Evolutionary conservation across 2,329 filamentous ascomycete genomes (phyloP), one percentile per base, ranked within the genome.

Genomic region (Trichoderma lentiforme): DNA sequence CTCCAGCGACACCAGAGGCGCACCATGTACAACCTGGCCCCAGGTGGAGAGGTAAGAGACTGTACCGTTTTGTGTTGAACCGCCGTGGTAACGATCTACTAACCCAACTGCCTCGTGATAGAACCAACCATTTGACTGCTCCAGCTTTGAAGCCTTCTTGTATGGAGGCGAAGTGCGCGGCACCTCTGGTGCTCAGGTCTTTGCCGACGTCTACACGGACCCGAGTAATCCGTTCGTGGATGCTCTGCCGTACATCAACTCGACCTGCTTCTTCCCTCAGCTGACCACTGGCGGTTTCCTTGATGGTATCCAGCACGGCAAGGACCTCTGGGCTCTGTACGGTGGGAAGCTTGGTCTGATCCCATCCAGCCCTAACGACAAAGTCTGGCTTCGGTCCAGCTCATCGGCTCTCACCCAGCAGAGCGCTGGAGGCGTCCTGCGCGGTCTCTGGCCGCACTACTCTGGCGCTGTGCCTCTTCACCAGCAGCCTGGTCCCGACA

Each of bases 81-180:
- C 2, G 26, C 9, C 5, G 3, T 6, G 5, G 24, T 11, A 11
- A 7, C 2, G 14, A 18, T 7, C 21, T 15, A 24, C 57, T 63
- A n/a, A 70, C 43, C 2, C 39, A n/a, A 8, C 14, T 6, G 5
- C n/a, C 4, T 39, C 9, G 6, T 6, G 11, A 32, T 56, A 70
- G 67, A 63, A 70, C 14, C 67, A 70, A 56, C 57, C 67, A 14
- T 70, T 70, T 63, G 67, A 70, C 43, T 70, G 67, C 58, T 70
- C 67, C 18, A 62, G 39, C 8, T 70, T 63, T 63, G 67, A 70
- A 21, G 67, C 12, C 39, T 70, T 63, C 36, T 30, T 62, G 6
- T 70, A 70, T 32, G 43, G 67, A 6, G 51, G 57, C 15, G 30
- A 63, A 63, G 58, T 15, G 9, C 67, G 28, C 30, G 67, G 67